Percentiles rank a stretch among this genome's conserved stretches.
Conservation (phyloP, 2,329 filamentous ascomycete species). For the Teratosphaeriaceae sp. region DNA sequence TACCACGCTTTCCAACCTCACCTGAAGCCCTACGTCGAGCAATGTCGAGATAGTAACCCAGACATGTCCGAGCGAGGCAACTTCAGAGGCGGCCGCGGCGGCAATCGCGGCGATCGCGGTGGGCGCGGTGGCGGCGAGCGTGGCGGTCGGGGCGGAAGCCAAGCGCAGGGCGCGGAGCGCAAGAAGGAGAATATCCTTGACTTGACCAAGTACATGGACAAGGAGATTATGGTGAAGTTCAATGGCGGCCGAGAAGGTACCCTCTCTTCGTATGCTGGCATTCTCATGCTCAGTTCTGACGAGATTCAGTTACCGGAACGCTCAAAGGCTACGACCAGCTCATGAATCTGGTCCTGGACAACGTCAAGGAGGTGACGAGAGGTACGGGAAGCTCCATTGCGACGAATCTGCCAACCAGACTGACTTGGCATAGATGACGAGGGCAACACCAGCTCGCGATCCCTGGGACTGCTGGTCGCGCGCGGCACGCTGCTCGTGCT, state of each 20-base stretch:
- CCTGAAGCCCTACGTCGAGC: neutral
- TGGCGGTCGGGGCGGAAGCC: constrained; percentile 24
- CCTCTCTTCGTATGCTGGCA: too few species aligned
- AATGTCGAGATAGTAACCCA: too few species aligned
- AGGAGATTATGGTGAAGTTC: constrained; percentile 92
- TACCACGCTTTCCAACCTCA: too few species aligned
- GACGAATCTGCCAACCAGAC: constrained; percentile 3
- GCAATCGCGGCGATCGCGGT: constrained; percentile 36
- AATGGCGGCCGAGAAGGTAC: constrained; percentile 85
- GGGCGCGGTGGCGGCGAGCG: constrained; percentile 29
- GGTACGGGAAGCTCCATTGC: constrained; percentile 48
- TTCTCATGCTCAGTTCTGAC: neutral
- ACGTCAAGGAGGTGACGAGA: constrained; percentile 83
- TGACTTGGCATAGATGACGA: constrained; percentile 75
- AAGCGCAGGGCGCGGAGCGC: constrained; percentile 19
- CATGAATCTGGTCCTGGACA: constrained; percentile 95
- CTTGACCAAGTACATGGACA: constrained; percentile 93
- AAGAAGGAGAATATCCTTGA: constrained; percentile 99
- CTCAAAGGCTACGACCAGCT: constrained; percentile 95
- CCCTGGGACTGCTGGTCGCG: constrained; percentile 80
- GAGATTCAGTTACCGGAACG: constrained; percentile 66
- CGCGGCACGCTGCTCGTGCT: constrained; percentile 88
- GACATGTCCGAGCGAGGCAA: constrained; percentile 54
- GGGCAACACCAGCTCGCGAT: constrained; percentile 75
- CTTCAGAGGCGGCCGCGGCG: constrained; percentile 43